A percentile compares a stretch with the other conserved stretches of the same genome.
Evolutionary conservation across 345 rosid species (phyloP).

Genomic region (Erucastrum elatum): DNA sequence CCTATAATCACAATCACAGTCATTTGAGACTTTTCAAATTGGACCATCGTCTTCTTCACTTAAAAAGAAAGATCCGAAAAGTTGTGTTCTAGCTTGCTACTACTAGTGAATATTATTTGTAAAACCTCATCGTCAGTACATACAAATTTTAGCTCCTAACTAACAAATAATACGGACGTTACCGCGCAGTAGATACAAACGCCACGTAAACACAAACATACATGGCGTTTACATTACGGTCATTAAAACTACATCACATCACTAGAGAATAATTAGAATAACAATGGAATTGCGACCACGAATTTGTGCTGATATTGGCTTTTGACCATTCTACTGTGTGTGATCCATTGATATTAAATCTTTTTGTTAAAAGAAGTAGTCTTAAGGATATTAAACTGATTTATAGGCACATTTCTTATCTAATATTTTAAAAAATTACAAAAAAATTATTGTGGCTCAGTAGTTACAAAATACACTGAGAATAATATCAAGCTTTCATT

Average conservation of each 20-base stretch:
- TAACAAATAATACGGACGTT: background rate
- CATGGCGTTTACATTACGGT: slow-evolving; percentile 9
- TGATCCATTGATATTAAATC: background rate
- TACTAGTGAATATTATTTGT: background rate
- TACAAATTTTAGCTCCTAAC: background rate
- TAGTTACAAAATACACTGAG: background rate
- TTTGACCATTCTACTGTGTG: slow-evolving; percentile 11
- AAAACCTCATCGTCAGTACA: background rate
- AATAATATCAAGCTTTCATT: background rate
- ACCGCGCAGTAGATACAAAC: background rate
- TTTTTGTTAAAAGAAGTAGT: background rate
- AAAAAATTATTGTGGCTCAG: background rate
- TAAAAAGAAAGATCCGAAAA: background rate
- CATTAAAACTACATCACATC: background rate
- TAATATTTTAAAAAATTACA: background rate
- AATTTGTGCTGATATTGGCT: slow-evolving; percentile 15
- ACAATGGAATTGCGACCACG: slow-evolving; percentile 1
- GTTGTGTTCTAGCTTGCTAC: background rate
- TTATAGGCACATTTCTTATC: background rate
- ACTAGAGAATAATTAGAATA: background rate
- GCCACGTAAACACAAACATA: background rate
- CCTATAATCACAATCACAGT: background rate
- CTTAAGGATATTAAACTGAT: background rate
- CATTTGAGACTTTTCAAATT: background rate
- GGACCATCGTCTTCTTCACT: background rate